Evolutionary conservation across 2,329 filamentous ascomycete genomes (phyloP).

Genomic region (Chaetomiaceae sp.): DNA sequence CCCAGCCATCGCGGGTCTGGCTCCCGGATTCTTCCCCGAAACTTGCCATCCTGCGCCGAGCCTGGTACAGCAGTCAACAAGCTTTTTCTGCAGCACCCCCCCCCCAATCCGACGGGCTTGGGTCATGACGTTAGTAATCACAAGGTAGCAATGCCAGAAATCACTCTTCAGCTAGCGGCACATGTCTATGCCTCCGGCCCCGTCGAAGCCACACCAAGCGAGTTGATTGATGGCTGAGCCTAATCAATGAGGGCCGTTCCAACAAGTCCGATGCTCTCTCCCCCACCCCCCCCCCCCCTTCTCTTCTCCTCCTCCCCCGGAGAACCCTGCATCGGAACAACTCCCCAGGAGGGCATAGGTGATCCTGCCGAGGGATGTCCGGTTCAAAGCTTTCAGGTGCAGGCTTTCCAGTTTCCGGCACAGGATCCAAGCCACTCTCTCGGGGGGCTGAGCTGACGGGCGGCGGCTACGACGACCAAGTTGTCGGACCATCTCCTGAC

Average conservation of each 20-base stretch:
- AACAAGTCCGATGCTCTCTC: too few relatives aligned
- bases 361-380: neutral
- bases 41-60: neutral
- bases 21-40: neutral
- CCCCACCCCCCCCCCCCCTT: too few relatives aligned
- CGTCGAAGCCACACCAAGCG: neutral
- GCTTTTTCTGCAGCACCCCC: too few relatives aligned
- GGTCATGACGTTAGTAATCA: too few relatives aligned
- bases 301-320: too few relatives aligned
- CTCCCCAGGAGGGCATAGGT: neutral
- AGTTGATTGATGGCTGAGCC: too few relatives aligned
- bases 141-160: too few relatives aligned
- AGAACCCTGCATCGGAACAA: neutral
- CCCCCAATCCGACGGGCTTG: neutral
- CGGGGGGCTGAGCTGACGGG: slow-evolving; percentile 2
- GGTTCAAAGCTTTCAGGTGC: neutral
- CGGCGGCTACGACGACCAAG: neutral
- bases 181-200: neutral
- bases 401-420: neutral
- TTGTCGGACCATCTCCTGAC: neutral
- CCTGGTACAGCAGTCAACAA: neutral
- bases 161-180: neutral
- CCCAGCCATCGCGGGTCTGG: neutral
- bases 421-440: slow-evolving; percentile 3
- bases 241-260: too few relatives aligned